Conservation (phyloP, 2,329 filamentous ascomycete species). For the Aphanocladium album region DNA sequence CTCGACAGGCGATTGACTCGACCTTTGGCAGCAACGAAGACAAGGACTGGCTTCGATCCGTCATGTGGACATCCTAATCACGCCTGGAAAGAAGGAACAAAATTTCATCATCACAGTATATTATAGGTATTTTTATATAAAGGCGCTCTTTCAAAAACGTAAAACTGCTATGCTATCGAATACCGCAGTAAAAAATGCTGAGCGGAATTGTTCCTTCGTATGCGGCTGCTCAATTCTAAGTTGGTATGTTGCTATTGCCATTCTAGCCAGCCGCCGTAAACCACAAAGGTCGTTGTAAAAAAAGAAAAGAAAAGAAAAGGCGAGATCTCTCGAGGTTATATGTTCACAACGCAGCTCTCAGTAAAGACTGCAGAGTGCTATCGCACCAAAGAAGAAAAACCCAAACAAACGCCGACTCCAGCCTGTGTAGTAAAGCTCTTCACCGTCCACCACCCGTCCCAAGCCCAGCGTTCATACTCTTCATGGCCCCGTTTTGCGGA, state of each 20-base stretch:
- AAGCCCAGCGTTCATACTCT: background rate
- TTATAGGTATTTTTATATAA: background rate
- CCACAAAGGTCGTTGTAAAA: background rate
- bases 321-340: background rate
- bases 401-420: conserved; percentile 11
- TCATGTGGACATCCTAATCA: conserved; percentile 40
- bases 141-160: conserved; percentile 2
- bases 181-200: conserved; percentile 7
- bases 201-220: conserved; percentile 8
- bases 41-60: conserved; percentile 47
- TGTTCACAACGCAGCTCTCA: background rate
- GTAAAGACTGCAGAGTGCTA: background rate
- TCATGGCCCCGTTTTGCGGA: background rate
- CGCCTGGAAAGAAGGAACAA: background rate
- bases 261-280: background rate
- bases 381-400: background rate
- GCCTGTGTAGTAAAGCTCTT: background rate
- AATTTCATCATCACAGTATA: background rate
- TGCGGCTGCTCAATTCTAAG: background rate
- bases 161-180: conserved; percentile 10
- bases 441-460: background rate
- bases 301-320: background rate
- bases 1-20: conserved; percentile 54
- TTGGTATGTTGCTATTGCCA: background rate
- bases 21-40: conserved; percentile 64